A percentile compares a stretch with the other conserved stretches of the same genome.
Evolutionary conservation across 139 green algal genomes (phyloP).

Genomic region (Coelastrella sp.): DNA sequence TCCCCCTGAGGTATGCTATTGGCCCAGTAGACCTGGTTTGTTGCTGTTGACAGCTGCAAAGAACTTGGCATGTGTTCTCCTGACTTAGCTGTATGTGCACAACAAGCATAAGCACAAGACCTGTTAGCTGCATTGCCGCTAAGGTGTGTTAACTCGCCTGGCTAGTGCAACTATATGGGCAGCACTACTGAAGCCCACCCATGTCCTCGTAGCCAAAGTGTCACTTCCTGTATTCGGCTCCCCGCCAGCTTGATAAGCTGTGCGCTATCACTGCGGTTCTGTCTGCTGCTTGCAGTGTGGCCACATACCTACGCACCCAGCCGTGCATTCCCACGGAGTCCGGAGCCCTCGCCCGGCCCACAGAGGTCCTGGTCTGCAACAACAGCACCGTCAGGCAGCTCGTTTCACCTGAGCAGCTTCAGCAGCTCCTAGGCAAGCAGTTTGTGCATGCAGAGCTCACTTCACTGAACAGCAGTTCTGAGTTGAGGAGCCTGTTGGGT

Average conservation of each 20-base stretch:
- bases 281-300: conserved; percentile 18
- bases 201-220: too few species aligned
- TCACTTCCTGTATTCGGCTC: too few species aligned
- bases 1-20: conserved; percentile 50
- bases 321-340: conserved; percentile 60
- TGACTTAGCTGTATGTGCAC: too few species aligned
- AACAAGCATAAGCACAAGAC: too few species aligned
- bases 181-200: too few species aligned
- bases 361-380: conserved; percentile 51
- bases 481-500: conserved; percentile 56
- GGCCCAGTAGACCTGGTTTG: too few species aligned
- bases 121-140: too few species aligned
- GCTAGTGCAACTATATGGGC: too few species aligned
- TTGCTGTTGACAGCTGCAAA: too few species aligned
- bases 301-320: conserved; percentile 42
- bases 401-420: conserved; percentile 18
- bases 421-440: conserved; percentile 23
- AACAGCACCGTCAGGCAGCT: conserved; percentile 9
- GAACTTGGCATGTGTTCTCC: too few species aligned
- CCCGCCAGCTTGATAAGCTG: too few species aligned
- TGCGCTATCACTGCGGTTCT: background rate
- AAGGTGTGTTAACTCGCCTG: too few species aligned
- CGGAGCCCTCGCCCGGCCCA: conserved; percentile 55
- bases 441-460: conserved; percentile 42
- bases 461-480: conserved; percentile 45